Base-by-base conservation (phyloP, 1,284 basidiomycete genomes). In the Puccinia polysora region DNA sequence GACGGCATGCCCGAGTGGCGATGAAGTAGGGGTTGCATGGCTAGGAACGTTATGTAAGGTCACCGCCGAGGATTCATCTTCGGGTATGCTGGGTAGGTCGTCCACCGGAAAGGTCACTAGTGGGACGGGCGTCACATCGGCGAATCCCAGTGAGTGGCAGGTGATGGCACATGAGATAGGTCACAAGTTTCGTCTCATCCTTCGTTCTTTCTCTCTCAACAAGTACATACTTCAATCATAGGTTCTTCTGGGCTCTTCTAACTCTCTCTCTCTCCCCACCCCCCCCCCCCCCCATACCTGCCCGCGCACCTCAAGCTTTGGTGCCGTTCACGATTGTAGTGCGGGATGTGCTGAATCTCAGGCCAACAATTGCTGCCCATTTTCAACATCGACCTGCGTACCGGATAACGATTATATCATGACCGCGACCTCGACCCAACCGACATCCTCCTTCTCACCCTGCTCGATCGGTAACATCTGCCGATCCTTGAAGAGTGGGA, bases 381-480 rank as follows among this genome's bases (percentile, higher is more conserved):
- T 73, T 10, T 76, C 76, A 4, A 50, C 74, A 2, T 58, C 74
- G 28, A 74, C 55, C 20, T 79, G 78, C 75, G 74, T 75, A 63
- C 75, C 75, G 40, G 75, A 76, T 30, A 74, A 74, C 2, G 67
- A 75, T 64, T 76, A 74, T 74, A 74, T 47, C 75, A 77, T 73
- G 73, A 75, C 65, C 28, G 73, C 75, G 71, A 75, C 73, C 73
- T 76, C 76, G 15, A 32, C 40, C 34, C 49, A 36, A 12, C 55
- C 28, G 10, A 64, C 56, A 4, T 58, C 56, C 5, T 45, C 43
- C 20, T 75, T 75, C 55, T 73, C 72, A 34, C 52, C 64, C 18
- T 79, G 78, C 73, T 75, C 78, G 47, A 74, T 79, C 65, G 78
- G 78, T 20, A 79, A 78, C 43, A 65, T 79, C n/a, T 79, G 78